Evolutionary conservation across 2,329 filamentous ascomycete genomes (phyloP), one percentile per base, ranked within the genome.

Genomic region (Allantophomopsis lycopodina): DNA sequence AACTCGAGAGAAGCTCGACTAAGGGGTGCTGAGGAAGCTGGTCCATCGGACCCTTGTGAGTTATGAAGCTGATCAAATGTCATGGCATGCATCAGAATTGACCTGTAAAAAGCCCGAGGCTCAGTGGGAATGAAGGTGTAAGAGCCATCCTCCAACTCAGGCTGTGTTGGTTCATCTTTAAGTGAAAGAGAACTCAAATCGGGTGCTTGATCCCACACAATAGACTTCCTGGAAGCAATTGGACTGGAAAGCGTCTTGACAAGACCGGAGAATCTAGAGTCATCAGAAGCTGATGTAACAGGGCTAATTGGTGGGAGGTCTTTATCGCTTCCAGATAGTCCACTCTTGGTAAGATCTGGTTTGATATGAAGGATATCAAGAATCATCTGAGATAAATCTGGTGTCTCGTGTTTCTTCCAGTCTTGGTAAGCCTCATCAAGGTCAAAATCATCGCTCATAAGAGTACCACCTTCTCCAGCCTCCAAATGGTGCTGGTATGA

Each of bases 51-150:
- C 40, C 65, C 63, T 41, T 72, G 65, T 17, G 52, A 48, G 23
- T 65, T 64, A 53, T 77, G 72, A 41, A 76, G 61, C 42, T 71
- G 68, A 50, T 79, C 75, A 56, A 73, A 75, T 3, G 69, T 66
- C 59, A 94, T 68, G 23, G 84, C 81, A 55, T 87, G 79, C 49
- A 81, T 77, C 39, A 94, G 62, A 44, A 95, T 80, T 40, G 80
- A 78, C 54, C 84, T 83, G 62, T 94, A 94, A 55, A 83, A 88
- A 7, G 76, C 71, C 50, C 88, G 75, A 21, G 89, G 74, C 47
- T 95, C 85, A 28, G 81, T 68, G 23, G 91, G 91, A 43, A 94
- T 93, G 55, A 89, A 98, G 1, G 83, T 91, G 57, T 89, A 96
- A 37, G 79, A 71, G 36, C 77, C 64, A 49, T 80, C 72, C 46